Evolutionary conservation across 2,329 filamentous ascomycete species (phyloP).

Genomic region (Allantophomopsis lycopodina): DNA sequence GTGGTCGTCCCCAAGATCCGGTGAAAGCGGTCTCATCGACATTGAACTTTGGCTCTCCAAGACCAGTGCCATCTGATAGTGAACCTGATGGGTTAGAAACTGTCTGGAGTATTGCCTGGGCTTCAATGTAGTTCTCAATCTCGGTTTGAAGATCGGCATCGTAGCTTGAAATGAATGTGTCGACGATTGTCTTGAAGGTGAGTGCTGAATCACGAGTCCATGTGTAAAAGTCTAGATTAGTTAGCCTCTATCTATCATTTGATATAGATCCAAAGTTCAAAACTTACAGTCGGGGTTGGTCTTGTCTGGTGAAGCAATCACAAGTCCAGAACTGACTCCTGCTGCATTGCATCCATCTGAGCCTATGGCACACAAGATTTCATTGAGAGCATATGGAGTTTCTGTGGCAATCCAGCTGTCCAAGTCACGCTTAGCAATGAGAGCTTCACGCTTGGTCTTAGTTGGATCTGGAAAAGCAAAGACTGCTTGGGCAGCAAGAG

Average conservation of each 20-base stretch:
- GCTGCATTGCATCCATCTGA: conserved; percentile 32
- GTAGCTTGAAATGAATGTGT: conserved; percentile 45
- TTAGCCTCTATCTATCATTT: conserved; percentile 3
- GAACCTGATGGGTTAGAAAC: conserved; percentile 39
- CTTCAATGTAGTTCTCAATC: conserved; percentile 54
- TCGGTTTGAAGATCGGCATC: conserved; percentile 27
- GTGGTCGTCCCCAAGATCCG: conserved; percentile 60
- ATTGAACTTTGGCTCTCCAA: conserved; percentile 65
- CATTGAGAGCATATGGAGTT: conserved; percentile 32
- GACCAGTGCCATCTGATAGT: conserved; percentile 28
- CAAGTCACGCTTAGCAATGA: conserved; percentile 31
- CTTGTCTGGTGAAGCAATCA: conserved; percentile 42
- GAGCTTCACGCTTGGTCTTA: conserved; percentile 17
- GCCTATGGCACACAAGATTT: conserved; percentile 46
- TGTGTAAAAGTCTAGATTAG: conserved; percentile 54
- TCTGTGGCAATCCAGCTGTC: conserved; percentile 38
- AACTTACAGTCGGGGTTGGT: conserved; percentile 37
- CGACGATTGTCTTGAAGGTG: conserved; percentile 54
- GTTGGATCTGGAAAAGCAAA: conserved; percentile 28
- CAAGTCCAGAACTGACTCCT: conserved; percentile 33
- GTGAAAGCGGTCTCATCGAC: conserved; percentile 50
- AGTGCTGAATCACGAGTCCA: conserved; percentile 68
- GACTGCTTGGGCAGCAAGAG: conserved; percentile 34
- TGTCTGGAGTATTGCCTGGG: conserved; percentile 44
- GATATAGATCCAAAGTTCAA: not conserved